Evolutionary conservation across 2,329 filamentous ascomycete genomes (phyloP).

Genomic region (Pseudohalonectria lignicola): DNA sequence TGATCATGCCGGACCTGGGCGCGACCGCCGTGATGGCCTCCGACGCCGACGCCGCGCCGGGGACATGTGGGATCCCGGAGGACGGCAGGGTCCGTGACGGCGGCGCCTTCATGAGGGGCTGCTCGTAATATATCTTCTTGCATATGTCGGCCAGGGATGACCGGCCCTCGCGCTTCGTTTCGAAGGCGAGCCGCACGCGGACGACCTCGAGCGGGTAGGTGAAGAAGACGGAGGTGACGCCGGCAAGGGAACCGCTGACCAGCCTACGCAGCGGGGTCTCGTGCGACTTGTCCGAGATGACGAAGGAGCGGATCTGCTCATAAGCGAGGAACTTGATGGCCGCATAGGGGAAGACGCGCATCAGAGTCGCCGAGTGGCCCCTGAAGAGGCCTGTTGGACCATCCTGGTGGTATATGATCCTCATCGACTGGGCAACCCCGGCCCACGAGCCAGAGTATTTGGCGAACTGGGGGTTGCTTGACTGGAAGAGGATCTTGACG

Average conservation of each 20-base stretch:
- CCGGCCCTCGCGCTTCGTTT: slow-evolving; percentile 66
- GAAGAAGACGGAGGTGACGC: slow-evolving; percentile 86
- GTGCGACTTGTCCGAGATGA: slow-evolving; percentile 62
- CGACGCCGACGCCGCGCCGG: slow-evolving; percentile 23
- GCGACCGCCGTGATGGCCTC: slow-evolving; percentile 35
- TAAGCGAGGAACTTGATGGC: slow-evolving; percentile 98
- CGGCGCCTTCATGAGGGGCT: slow-evolving; percentile 30
- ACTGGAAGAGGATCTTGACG: slow-evolving; percentile 97
- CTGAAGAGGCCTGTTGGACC: slow-evolving; percentile 73
- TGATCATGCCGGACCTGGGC: slow-evolving; percentile 60
- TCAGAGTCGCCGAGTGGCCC: slow-evolving; percentile 85
- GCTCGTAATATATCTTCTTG: slow-evolving; percentile 77
- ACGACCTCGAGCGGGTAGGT: slow-evolving; percentile 94
- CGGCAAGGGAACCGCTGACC: slow-evolving; percentile 62
- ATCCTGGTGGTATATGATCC: slow-evolving; percentile 68
- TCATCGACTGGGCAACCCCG: slow-evolving; percentile 72
- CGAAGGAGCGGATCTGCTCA: slow-evolving; percentile 75
- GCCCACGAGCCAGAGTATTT: slow-evolving; percentile 88
- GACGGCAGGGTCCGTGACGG: too few relatives aligned
- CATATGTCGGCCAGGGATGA: slow-evolving; percentile 69
- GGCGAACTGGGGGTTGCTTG: slow-evolving; percentile 83
- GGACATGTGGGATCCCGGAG: slow-evolving; percentile 12
- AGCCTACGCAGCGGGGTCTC: slow-evolving; percentile 75
- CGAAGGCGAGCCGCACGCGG: slow-evolving; percentile 84
- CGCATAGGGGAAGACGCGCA: slow-evolving; percentile 94